Conservation (phyloP, 176 grass and related monocot species). For the Sorghum bicolor region DNA sequence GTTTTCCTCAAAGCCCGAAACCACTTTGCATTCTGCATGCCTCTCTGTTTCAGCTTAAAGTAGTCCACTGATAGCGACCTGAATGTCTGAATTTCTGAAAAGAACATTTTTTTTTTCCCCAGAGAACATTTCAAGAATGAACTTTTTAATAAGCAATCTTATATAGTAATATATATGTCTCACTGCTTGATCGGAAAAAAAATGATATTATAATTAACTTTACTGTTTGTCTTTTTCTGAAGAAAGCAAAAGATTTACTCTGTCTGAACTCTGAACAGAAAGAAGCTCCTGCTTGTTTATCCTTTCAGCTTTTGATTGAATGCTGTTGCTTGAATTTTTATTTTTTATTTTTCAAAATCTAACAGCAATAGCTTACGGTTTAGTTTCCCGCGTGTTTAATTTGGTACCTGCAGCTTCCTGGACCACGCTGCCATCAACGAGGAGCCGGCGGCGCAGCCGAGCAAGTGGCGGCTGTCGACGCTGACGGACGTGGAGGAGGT, state of each 20-base stretch:
- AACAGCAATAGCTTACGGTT: not conserved
- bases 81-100: not conserved
- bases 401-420: constrained; percentile 49
- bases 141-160: not conserved
- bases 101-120: not conserved
- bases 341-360: not conserved
- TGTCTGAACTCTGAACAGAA: not conserved
- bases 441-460: constrained; percentile 12
- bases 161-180: not conserved
- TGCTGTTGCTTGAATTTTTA: not conserved
- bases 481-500: constrained; percentile 95
- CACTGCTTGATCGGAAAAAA: not conserved
- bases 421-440: constrained; percentile 81
- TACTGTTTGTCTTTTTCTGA: not conserved
- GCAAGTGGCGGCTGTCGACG: constrained; percentile 69
- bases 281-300: not conserved
- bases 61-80: not conserved
- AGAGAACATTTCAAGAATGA: not conserved
- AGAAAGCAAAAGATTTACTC: not conserved
- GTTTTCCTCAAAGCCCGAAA: constrained; percentile 6
- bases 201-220: too few relatives aligned
- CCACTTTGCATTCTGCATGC: not conserved
- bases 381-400: not conserved
- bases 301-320: not conserved
- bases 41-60: constrained; percentile 1